Evolutionary conservation across 257 asterid genomes (phyloP), one percentile per base, ranked within the genome.

Genomic region (Scutellaria galericulata): DNA sequence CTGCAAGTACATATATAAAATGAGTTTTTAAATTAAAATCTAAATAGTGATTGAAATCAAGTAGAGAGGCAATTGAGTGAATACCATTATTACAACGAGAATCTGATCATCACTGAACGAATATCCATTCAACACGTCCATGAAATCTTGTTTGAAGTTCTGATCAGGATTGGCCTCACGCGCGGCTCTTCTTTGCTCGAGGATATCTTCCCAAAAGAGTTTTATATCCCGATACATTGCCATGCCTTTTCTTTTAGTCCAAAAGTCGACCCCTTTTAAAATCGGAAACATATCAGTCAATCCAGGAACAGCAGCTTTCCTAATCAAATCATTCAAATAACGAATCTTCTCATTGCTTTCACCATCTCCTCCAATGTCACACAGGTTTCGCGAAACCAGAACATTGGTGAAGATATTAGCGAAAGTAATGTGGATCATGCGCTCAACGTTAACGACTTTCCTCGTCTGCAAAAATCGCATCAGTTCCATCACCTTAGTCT

Each of bases 231-330:
- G 31, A 27, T 27, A 27, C 35, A 27, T 27, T 27, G 0, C 35
- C 35, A 27, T 27, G 1, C 35, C 35, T 27, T 44, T 64, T 35
- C 37, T 2, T 35, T 75, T 66, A 39, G 63, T 76, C 76, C 76
- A 62, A 44, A 76, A 76, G 9, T 70, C 80, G 1, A 70, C 3
- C 42, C 24, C 0, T 54, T 70, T 76, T 47, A 76, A 51, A 14
- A 45, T 14, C 5, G 80, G 80, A 11, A 70, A 53, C 7, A 61
- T n/a, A 40, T 76, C 80, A 8, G 35, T 59, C 50, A 70, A 45
- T 5, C 76, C 61, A 18, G 44, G 41, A 13, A 61, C 63, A 1
- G 37, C 53, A 4, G 57, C 27, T 15, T 27, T 35, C 11, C 62
- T 67, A 35, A 64, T 42, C 31, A 70, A 47, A 67, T 61, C 66